Evolutionary conservation across 441 rosid species (phyloP).

Genomic region (Pelargonium fulgidum): DNA sequence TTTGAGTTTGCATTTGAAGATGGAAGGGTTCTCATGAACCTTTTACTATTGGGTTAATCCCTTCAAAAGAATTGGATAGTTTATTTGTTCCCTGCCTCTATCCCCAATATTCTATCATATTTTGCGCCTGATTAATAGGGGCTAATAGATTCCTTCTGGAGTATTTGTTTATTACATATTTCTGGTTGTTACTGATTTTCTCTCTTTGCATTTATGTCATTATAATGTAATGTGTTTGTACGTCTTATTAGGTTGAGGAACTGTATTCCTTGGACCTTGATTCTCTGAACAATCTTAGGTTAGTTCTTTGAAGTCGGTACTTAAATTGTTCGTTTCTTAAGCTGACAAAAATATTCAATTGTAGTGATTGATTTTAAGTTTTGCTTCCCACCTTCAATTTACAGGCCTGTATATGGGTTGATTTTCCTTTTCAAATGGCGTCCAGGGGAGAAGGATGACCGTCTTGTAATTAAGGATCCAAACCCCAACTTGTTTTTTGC

Average conservation of each 20-base stretch:
- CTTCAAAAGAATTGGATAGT: background rate
- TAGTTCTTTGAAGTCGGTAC: constrained; percentile 15
- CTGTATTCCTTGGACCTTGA: constrained; percentile 87
- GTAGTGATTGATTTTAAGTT: background rate
- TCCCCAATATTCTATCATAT: background rate
- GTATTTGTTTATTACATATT: constrained; percentile 1
- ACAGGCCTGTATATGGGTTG: constrained; percentile 89
- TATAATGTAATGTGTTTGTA: constrained; percentile 13
- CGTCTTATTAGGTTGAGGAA: constrained; percentile 72
- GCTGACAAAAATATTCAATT: background rate
- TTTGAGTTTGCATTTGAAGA: background rate
- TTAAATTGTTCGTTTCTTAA: background rate
- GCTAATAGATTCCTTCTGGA: background rate
- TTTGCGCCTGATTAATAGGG: background rate
- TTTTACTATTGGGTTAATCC: background rate
- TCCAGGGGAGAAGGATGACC: constrained; percentile 84
- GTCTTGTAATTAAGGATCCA: constrained; percentile 69
- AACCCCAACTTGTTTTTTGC: constrained; percentile 78
- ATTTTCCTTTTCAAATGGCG: constrained; percentile 98
- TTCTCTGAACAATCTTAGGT: constrained; percentile 80
- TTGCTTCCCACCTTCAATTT: constrained; percentile 14
- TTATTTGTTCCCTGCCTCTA: background rate
- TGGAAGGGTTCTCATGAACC: background rate
- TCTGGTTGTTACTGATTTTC: constrained; percentile 7
- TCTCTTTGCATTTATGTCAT: background rate